A percentile compares a stretch with the other conserved stretches of the same genome.
phyloP scores from a whole-genome alignment of 371 early-diverging fungal species.

The Actinomortierella ambigua region DNA sequence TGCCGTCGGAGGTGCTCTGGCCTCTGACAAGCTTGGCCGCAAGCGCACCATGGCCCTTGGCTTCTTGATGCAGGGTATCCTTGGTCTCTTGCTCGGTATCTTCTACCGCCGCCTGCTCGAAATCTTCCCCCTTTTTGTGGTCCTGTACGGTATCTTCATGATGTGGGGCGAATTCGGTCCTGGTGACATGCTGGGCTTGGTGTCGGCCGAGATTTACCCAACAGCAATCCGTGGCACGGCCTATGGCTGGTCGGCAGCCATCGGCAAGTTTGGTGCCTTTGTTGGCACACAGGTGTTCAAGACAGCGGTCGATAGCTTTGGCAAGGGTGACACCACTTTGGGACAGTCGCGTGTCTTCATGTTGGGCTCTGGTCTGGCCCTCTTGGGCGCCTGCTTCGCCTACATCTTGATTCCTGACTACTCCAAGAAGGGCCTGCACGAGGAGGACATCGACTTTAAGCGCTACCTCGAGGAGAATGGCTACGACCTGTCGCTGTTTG shows the following conservation, averaged over 20 bases:
- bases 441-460: constrained; percentile 60
- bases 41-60: constrained; percentile 61
- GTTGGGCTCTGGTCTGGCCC: constrained; percentile 54
- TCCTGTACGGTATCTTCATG: constrained; percentile 66
- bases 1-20: constrained; percentile 55
- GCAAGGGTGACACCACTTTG: constrained; percentile 44
- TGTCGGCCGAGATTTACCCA: constrained; percentile 62
- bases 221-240: constrained; percentile 68
- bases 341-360: constrained; percentile 57
- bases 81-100: constrained; percentile 66
- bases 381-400: constrained; percentile 53
- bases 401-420: constrained; percentile 51
- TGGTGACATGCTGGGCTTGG: constrained; percentile 62
- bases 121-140: constrained; percentile 65
- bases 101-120: constrained; percentile 51
- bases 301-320: constrained; percentile 50
- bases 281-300: constrained; percentile 58
- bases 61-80: constrained; percentile 55
- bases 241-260: constrained; percentile 66
- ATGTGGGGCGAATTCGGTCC: constrained; percentile 66
- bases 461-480: constrained; percentile 56
- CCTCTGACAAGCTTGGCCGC: constrained; percentile 63
- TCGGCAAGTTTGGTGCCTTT: constrained; percentile 60
- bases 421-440: constrained; percentile 51
- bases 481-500: constrained; percentile 54